phyloP scores from a whole-genome alignment of 108 stramenopile genomes.

The Skeletonema costatum region DNA sequence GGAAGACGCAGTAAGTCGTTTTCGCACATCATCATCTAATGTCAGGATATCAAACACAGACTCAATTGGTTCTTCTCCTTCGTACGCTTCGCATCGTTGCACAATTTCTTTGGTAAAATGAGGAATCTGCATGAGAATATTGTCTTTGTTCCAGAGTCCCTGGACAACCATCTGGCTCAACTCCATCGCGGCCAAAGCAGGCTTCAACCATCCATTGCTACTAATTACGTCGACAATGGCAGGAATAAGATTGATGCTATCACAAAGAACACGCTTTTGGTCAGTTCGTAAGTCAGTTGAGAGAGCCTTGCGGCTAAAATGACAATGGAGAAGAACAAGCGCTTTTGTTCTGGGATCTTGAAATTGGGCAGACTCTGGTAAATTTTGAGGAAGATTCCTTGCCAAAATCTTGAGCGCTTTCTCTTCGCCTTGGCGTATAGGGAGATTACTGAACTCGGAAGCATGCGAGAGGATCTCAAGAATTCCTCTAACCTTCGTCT shows the following conservation, averaged over 20 bases:
- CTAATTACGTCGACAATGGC: slow-evolving; percentile 98
- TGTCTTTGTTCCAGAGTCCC: slow-evolving; percentile 95
- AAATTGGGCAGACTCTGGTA: slow-evolving; percentile 72
- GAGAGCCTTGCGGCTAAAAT: slow-evolving; percentile 84
- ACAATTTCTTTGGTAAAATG: slow-evolving; percentile 95
- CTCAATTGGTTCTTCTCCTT: slow-evolving; percentile 83
- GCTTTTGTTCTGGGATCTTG: slow-evolving; percentile 92
- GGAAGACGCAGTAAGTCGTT: slow-evolving; percentile 89
- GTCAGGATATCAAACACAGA: slow-evolving; percentile 92
- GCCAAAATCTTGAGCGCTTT: slow-evolving; percentile 87
- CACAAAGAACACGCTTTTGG: slow-evolving; percentile 78
- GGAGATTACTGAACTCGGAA: slow-evolving; percentile 87
- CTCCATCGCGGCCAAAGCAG: slow-evolving; percentile 98
- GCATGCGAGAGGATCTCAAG: slow-evolving; percentile 96
- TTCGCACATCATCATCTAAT: slow-evolving; percentile 94
- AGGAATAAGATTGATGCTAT: slow-evolving; percentile 85
- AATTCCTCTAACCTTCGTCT: slow-evolving; percentile 93
- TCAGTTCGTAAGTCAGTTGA: slow-evolving; percentile 85
- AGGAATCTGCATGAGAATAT: slow-evolving; percentile 92
- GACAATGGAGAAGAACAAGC: slow-evolving; percentile 90
- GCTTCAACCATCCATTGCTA: slow-evolving; percentile 96
- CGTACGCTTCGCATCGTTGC: slow-evolving; percentile 64
- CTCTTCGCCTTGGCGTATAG: slow-evolving; percentile 93
- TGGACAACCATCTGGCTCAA: slow-evolving; percentile 98
- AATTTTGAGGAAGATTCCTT: slow-evolving; percentile 73